Conservation (phyloP, 2,329 filamentous ascomycete genomes). For the Knoxdaviesia capensis region DNA sequence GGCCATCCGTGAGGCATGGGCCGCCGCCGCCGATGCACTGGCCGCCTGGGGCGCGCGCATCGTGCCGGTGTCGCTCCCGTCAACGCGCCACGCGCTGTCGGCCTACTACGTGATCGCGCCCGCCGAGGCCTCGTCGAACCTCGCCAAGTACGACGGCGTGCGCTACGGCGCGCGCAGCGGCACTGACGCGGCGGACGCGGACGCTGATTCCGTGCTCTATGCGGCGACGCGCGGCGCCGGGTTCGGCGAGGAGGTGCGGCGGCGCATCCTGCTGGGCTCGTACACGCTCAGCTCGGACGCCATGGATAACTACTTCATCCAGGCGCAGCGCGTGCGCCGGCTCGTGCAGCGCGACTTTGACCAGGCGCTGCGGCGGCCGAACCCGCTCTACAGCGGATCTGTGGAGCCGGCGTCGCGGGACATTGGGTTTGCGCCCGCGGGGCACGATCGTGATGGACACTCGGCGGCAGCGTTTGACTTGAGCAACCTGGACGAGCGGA, state of each 20-base stretch:
- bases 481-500: constrained; percentile 34
- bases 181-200: constrained; percentile 23
- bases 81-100: constrained; percentile 67
- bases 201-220: constrained; percentile 47
- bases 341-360: constrained; percentile 79
- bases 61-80: constrained; percentile 59
- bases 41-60: constrained; percentile 47
- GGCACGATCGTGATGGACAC: constrained; percentile 1
- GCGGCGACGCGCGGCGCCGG: constrained; percentile 51
- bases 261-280: constrained; percentile 72
- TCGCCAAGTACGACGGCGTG: constrained; percentile 94
- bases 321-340: constrained; percentile 73
- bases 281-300: constrained; percentile 80
- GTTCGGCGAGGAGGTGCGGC: constrained; percentile 70
- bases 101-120: constrained; percentile 93
- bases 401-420: no score
- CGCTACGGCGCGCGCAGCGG: constrained; percentile 51
- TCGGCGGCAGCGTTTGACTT: constrained; percentile 29
- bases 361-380: constrained; percentile 46
- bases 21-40: constrained; percentile 35
- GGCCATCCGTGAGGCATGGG: constrained; percentile 51
- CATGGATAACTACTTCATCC: constrained; percentile 91
- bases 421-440: no score
- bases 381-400: constrained; percentile 37
- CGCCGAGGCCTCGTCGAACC: constrained; percentile 85